Conservation (phyloP, 1,139 yeast species). For the Saccharomyces hybrid region DNA sequence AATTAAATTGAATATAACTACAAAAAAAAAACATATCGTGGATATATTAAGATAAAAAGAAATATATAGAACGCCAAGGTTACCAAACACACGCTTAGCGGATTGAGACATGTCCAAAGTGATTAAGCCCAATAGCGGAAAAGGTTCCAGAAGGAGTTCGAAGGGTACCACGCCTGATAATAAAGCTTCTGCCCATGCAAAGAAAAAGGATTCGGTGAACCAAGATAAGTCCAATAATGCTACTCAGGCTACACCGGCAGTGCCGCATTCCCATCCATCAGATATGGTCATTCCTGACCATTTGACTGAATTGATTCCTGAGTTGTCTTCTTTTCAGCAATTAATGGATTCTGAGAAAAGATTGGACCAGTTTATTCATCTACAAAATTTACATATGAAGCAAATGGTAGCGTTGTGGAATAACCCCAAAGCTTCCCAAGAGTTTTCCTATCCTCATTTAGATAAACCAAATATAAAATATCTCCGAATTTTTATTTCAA, state of each 20-base stretch:
- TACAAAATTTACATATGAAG: conserved; percentile 80
- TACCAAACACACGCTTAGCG: background rate
- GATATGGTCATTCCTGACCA: conserved; percentile 59
- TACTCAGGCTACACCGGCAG: background rate
- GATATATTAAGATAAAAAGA: background rate
- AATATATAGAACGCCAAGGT: background rate
- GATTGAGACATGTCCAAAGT: background rate
- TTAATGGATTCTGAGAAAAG: conserved; percentile 71
- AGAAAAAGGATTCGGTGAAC: background rate
- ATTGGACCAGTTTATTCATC: conserved; percentile 70
- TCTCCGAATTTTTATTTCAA: conserved; percentile 74
- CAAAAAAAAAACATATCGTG: background rate
- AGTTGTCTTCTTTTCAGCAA: conserved; percentile 59
- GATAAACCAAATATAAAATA: conserved; percentile 39
- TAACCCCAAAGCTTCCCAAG: conserved; percentile 26
- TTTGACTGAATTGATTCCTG: conserved; percentile 60
- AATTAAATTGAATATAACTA: background rate
- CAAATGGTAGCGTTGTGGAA: conserved; percentile 45
- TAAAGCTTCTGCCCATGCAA: background rate
- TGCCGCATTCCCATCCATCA: conserved; percentile 43
- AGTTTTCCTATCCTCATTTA: conserved; percentile 1
- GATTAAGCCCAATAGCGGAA: background rate
- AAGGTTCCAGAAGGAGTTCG: background rate
- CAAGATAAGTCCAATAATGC: background rate
- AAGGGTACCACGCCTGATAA: background rate